Evolutionary conservation across 805 yeast genomes (phyloP), one percentile per base, ranked within the genome.

Genomic region (Candida sphagnicola): DNA sequence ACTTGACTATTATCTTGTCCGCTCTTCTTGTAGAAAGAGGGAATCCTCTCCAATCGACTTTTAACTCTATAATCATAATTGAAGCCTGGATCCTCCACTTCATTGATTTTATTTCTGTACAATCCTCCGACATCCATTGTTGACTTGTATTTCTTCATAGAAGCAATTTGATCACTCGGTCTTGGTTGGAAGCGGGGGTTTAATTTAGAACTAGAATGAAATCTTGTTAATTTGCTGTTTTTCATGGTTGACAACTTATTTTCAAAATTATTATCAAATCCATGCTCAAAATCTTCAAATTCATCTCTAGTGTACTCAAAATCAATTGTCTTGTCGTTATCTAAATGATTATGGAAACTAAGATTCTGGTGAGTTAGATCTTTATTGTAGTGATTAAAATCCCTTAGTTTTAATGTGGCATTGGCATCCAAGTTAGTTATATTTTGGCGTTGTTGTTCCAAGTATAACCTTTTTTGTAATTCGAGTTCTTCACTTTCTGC

Each of bases 291-390:
- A 14, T 54, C 48, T 34, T 62, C 70, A 44, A 48, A 56, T 36
- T 65, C 71, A 39, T 66, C 71, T 28, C 57, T 44, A 5, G 61
- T 59, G 40, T 61, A 64, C 39, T 65, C 69, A 39, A 59, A 63
- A 37, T 62, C 56, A 16, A 65, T 46, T 4, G 67, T 60, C 34
- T 45, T 49, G n/a, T 66, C 70, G 40, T 57, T 56, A 13, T 64
- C 65, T 23, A 59, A 29, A 30, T 46, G 50, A 34, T 58, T 62
- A 12, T 49, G 37, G 14, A 45, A 23, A 14, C 38, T 42, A 31
- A 49, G 29, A 31, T 44, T 44, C 18, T 41, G 35, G 30, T 38
- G 34, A 6, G 48, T 40, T 13, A 44, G 35, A 4, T 26, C 34
- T 28, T 40, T 40, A n/a, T 25, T 36, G 26, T 5, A 16, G 5